Evolutionary conservation across 768 basidiomycete species (phyloP).

Genomic region (Mycena floridula): DNA sequence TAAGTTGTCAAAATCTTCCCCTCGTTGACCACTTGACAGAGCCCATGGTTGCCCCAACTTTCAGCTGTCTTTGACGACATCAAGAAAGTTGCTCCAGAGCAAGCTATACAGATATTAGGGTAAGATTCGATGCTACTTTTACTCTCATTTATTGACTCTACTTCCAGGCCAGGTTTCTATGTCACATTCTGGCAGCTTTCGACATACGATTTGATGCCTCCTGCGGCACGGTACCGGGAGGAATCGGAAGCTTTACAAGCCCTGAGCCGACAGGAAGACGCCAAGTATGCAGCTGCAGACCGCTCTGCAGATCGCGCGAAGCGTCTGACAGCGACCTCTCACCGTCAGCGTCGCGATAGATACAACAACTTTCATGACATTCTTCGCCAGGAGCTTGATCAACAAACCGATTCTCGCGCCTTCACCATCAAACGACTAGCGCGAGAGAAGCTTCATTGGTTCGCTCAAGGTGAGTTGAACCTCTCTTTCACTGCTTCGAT

Average conservation of each 20-base stretch:
- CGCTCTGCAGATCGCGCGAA: constrained; percentile 62
- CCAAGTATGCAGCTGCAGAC: constrained; percentile 57
- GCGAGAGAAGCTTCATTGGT: constrained; percentile 81
- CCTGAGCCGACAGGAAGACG: constrained; percentile 65
- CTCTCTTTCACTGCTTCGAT: not conserved
- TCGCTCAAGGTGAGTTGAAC: constrained; percentile 47
- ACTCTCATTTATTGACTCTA: constrained; percentile 6
- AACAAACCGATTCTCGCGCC: constrained; percentile 63
- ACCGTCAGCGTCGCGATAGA: constrained; percentile 60
- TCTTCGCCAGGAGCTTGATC: constrained; percentile 66
- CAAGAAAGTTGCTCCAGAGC: constrained; percentile 62
- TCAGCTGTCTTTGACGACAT: constrained; percentile 70
- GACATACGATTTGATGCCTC: constrained; percentile 82
- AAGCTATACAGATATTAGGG: constrained; percentile 64
- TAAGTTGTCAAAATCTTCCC: not conserved
- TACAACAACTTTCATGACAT: constrained; percentile 54
- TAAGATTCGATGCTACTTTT: constrained; percentile 29
- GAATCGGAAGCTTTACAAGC: constrained; percentile 57
- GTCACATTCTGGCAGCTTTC: constrained; percentile 96
- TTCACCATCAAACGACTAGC: constrained; percentile 74
- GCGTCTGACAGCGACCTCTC: constrained; percentile 48
- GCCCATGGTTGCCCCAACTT: constrained; percentile 78
- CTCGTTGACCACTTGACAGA: constrained; percentile 29
- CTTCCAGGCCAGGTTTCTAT: constrained; percentile 91
- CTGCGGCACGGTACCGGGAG: constrained; percentile 72